Conservation (phyloP, 768 basidiomycete genomes). For the Chiua virens region DNA sequence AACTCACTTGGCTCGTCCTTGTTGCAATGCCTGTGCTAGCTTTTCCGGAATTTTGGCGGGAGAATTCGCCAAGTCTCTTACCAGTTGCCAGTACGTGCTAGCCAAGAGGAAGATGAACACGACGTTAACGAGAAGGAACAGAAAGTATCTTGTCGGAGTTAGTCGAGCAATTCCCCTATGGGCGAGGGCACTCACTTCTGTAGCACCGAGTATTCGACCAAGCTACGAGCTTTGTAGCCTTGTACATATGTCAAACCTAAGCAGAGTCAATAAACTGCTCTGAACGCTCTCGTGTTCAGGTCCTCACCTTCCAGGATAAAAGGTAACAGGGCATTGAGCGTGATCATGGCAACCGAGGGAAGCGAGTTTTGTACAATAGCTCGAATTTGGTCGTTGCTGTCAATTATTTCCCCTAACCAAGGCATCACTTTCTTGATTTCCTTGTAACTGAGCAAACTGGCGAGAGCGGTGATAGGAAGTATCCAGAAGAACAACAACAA, state of each 20-base stretch:
- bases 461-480: conserved; percentile 85
- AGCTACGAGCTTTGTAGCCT: conserved; percentile 85
- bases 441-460: conserved; percentile 84
- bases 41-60: conserved; percentile 95
- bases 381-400: conserved; percentile 73
- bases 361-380: conserved; percentile 94
- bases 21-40: conserved; percentile 79
- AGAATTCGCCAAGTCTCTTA: conserved; percentile 88
- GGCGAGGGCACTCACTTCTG: conserved; percentile 64
- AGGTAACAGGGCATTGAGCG: conserved; percentile 84
- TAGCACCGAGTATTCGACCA: conserved; percentile 90
- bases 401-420: conserved; percentile 83
- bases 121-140: conserved; percentile 89
- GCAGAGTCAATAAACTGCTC: conserved; percentile 30
- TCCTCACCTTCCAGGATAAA: conserved; percentile 81
- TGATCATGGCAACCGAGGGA: conserved; percentile 87
- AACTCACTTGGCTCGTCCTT: conserved; percentile 65
- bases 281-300: background rate
- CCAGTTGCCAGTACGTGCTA: conserved; percentile 88
- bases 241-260: conserved; percentile 77
- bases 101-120: conserved; percentile 94
- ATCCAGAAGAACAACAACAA: conserved; percentile 89
- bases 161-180: background rate
- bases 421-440: conserved; percentile 92
- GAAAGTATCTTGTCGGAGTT: conserved; percentile 68